Base-by-base conservation (phyloP, 2,329 filamentous ascomycete species). In the Aspergillus novofumigatus region DNA sequence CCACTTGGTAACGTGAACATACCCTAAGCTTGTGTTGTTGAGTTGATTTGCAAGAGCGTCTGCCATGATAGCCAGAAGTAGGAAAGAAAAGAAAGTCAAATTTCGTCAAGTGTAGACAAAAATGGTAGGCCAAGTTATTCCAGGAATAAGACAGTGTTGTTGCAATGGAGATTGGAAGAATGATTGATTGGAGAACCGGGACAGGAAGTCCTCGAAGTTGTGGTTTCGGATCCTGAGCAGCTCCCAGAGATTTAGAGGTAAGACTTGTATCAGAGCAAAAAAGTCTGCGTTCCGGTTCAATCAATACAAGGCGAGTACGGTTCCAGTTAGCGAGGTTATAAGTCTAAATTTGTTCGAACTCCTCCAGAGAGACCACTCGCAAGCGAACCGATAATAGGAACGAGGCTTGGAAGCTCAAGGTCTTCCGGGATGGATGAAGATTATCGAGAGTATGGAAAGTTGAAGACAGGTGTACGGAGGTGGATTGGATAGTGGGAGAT, bases 11-110 rank as follows among this genome's bases (percentile, higher is more conserved):
- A 47, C n/a, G 38, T 51, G 29, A 49, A 53, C 70, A 63, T 69
- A 77, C 75, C 72, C 72, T 62, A 79, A 66, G 51, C 73, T 76
- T 63, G 76, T 72, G 59, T 77, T 77, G 60, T 69, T 70, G 54
- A 80, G 67, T 68, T 79, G 77, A 65, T 75, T 69, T 66, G 77
- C 74, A 65, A 79, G 71, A 59, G 74, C 65, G 61, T 77, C 75
- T 52, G 75, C 67, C 76, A 78, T 78, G 60, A 58, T 69, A 66
- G 61, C 50, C 52, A 52, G 50, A 55, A 57, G 56, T 57, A 51
- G 52, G 51, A 57, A 44, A 50, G 49, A 26, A 26, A 26, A 26
- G 51, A 35, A 53, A 54, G 41, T 14, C 17, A n/a, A 54, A 25
- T 38, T 45, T 41, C 47, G 26, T 25, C 44, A 11, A 29, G 25